phyloP scores from a whole-genome alignment of 1,284 basidiomycete genomes.

The Ceratobasidium sp. region DNA sequence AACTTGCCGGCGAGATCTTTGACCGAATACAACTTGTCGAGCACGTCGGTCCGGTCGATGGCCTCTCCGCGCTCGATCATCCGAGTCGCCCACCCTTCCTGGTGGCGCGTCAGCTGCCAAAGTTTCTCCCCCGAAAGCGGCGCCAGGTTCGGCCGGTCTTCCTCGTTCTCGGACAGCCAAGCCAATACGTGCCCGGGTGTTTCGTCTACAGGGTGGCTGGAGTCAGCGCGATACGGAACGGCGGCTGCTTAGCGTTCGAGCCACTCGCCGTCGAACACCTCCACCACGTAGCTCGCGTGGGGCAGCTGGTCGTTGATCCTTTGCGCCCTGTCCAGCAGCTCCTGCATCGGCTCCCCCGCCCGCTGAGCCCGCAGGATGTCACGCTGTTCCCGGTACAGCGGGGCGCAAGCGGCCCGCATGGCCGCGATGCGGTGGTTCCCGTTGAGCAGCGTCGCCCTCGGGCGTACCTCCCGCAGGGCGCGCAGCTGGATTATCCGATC shows the following conservation, averaged over 20 bases:
- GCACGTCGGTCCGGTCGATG: neutral
- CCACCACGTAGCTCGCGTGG: neutral
- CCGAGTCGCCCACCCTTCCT: neutral
- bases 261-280: conserved; percentile 1
- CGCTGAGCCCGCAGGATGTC: neutral
- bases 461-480: neutral
- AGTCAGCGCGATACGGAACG: neutral
- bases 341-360: neutral
- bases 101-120: neutral
- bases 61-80: neutral
- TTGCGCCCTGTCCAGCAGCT: neutral
- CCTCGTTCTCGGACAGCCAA: conserved; percentile 17
- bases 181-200: neutral
- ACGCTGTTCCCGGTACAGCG: neutral
- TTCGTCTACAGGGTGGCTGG: neutral
- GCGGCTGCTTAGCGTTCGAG: neutral
- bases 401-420: neutral
- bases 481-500: neutral
- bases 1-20: neutral
- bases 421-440: conserved; percentile 10
- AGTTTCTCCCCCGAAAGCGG: neutral
- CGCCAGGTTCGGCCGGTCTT: neutral
- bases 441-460: neutral
- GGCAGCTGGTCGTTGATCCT: neutral
- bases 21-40: neutral